Percentiles rank a stretch among this genome's conserved stretches.
Evolutionary conservation across 352 stramenopile genomes (phyloP).

Genomic region (Globisporangium heterothallicum): DNA sequence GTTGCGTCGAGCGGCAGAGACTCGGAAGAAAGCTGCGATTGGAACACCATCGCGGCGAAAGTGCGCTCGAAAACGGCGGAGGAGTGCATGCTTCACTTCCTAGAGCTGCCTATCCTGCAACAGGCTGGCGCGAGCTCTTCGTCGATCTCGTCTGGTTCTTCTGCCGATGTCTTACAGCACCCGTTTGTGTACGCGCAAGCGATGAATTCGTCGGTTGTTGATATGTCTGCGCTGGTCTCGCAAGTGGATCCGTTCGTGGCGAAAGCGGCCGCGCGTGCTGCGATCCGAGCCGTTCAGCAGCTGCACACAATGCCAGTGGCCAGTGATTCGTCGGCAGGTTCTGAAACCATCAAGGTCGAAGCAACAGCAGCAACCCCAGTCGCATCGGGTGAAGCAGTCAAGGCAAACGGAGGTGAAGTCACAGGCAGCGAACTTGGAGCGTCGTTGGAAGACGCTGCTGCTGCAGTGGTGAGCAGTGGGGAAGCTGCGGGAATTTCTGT

Average conservation of each 20-base stretch:
- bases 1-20: conserved; percentile 26
- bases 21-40: conserved; percentile 51
- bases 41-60: conserved; percentile 68
- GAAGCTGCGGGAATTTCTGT: conserved; percentile 34
- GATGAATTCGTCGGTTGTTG: conserved; percentile 47
- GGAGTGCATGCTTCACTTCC: conserved; percentile 76
- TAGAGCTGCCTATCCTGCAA: conserved; percentile 60
- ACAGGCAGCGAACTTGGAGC: conserved; percentile 8
- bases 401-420: conserved; percentile 7
- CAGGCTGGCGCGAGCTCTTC: conserved; percentile 7
- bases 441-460: conserved; percentile 31
- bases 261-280: conserved; percentile 61
- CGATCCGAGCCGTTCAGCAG: conserved; percentile 54
- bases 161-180: conserved; percentile 16
- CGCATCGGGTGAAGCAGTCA: background rate
- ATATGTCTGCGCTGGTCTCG: conserved; percentile 46
- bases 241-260: conserved; percentile 65
- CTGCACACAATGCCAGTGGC: conserved; percentile 42
- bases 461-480: conserved; percentile 31
- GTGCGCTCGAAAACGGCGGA: conserved; percentile 63
- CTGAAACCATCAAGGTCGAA: conserved; percentile 8
- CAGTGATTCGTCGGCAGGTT: background rate
- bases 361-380: background rate
- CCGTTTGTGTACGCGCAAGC: conserved; percentile 41
- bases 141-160: background rate